Evolutionary conservation across 768 basidiomycete species (phyloP).

Genomic region (Tylopilus intermedius): DNA sequence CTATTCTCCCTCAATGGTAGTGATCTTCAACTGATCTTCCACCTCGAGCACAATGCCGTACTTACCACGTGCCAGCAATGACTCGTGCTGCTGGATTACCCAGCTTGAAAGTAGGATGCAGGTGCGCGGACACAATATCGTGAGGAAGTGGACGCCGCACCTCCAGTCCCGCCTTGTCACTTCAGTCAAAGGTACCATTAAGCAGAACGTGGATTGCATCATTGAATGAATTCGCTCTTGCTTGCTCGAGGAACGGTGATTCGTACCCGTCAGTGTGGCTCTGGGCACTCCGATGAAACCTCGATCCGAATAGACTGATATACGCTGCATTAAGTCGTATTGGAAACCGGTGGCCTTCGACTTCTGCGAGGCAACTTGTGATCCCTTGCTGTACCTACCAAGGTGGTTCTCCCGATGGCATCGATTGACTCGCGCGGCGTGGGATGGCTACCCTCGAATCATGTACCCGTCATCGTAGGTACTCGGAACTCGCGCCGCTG

Average conservation of each 20-base stretch:
- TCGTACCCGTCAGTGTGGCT: slow-evolving; percentile 19
- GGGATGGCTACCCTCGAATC: slow-evolving; percentile 28
- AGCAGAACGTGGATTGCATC: slow-evolving; percentile 6
- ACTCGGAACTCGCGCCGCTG: slow-evolving; percentile 22
- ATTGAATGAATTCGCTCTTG: slow-evolving; percentile 21
- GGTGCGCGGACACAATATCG: neutral
- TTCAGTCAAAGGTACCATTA: slow-evolving; percentile 6
- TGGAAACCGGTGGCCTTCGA: slow-evolving; percentile 13
- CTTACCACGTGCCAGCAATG: slow-evolving; percentile 9
- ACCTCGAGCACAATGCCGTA: slow-evolving; percentile 13
- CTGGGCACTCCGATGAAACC: slow-evolving; percentile 13
- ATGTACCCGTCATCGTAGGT: slow-evolving; percentile 8
- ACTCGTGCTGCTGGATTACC: slow-evolving; percentile 2
- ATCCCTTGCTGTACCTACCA: slow-evolving; percentile 11
- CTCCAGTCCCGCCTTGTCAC: neutral
- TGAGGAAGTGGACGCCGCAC: neutral
- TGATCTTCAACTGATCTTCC: slow-evolving; percentile 30
- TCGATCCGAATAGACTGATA: slow-evolving; percentile 18
- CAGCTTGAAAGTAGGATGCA: neutral
- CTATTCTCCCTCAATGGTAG: slow-evolving; percentile 21
- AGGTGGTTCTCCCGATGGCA: slow-evolving; percentile 27
- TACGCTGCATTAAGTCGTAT: slow-evolving; percentile 14
- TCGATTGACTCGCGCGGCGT: slow-evolving; percentile 25
- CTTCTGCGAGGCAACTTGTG: slow-evolving; percentile 14
- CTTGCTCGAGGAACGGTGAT: slow-evolving; percentile 22